phyloP scores from a whole-genome alignment of 306 rosid species.

The Acacia crassicarpa region DNA sequence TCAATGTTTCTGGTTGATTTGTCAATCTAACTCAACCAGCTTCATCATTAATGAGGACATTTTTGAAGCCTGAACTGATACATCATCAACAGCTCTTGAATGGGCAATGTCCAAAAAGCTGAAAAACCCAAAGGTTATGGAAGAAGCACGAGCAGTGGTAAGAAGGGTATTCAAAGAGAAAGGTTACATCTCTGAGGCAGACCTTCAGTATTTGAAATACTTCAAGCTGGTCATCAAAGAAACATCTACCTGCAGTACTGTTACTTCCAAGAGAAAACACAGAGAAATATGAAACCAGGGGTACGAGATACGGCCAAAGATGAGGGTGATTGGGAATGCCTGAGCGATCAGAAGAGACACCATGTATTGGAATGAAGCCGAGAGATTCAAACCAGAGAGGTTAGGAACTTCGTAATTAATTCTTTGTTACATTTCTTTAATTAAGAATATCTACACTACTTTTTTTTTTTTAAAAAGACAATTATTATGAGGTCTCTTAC shows the following conservation, averaged over 20 bases:
- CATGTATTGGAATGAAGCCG: conserved; percentile 36
- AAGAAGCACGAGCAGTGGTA: conserved; percentile 39
- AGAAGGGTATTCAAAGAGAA: conserved; percentile 28
- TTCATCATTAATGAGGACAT: conserved; percentile 34
- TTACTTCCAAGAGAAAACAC: conserved; percentile 30
- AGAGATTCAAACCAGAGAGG: conserved; percentile 41
- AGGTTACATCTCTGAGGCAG: conserved; percentile 19
- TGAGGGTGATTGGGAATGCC: not conserved
- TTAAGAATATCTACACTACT: too few relatives aligned
- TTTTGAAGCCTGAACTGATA: conserved; percentile 39
- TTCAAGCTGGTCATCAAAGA: conserved; percentile 36
- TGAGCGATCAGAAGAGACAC: conserved; percentile 44
- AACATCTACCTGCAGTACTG: conserved; percentile 29
- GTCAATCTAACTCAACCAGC: not conserved
- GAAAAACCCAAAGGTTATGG: conserved; percentile 42
- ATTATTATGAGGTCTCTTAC: too few relatives aligned
- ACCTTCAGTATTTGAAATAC: conserved; percentile 20
- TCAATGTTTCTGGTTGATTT: not conserved
- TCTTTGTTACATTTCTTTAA: too few relatives aligned
- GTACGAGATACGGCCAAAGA: conserved; percentile 19
- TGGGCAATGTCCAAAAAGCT: conserved; percentile 48
- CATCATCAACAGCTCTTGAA: conserved; percentile 28
- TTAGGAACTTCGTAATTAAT: too few relatives aligned
- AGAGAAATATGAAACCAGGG: conserved; percentile 26
- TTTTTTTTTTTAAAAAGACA: too few relatives aligned